phyloP scores from a whole-genome alignment of 768 basidiomycete species.

The Clitopilus passeckerianus region DNA sequence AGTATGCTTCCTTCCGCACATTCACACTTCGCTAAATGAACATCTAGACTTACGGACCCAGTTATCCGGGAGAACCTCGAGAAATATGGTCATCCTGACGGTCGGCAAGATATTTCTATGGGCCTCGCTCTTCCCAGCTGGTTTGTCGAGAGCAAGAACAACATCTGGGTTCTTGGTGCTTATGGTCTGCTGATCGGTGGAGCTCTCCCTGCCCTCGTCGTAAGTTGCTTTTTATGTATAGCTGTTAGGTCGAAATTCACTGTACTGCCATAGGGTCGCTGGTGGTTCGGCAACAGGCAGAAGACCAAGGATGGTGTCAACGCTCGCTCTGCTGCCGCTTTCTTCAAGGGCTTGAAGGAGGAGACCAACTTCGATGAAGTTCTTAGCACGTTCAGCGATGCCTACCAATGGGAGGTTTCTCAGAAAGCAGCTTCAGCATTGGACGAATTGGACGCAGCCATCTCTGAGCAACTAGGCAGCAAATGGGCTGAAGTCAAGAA shows the following conservation, averaged over 20 bases:
- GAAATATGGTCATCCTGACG: conserved; percentile 91
- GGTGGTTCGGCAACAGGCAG: conserved; percentile 94
- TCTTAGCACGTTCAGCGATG: conserved; percentile 62
- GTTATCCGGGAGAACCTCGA: conserved; percentile 87
- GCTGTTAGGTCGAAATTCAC: neutral
- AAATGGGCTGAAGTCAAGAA: conserved; percentile 51
- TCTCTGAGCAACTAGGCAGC: conserved; percentile 41
- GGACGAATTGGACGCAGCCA: conserved; percentile 43
- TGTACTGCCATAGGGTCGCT: conserved; percentile 53
- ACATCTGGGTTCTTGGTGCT: conserved; percentile 81
- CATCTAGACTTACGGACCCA: conserved; percentile 79
- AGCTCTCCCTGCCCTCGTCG: conserved; percentile 81
- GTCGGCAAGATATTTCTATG: conserved; percentile 90
- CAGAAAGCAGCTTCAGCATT: conserved; percentile 31
- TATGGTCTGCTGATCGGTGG: conserved; percentile 90
- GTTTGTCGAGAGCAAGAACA: conserved; percentile 91
- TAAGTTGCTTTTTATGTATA: conserved; percentile 20
- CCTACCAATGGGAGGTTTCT: conserved; percentile 55
- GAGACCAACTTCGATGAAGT: conserved; percentile 70
- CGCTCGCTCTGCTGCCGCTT: conserved; percentile 72
- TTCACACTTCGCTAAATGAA: neutral
- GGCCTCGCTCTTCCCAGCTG: conserved; percentile 93
- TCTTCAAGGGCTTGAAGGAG: conserved; percentile 87
- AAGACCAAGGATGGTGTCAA: conserved; percentile 92
- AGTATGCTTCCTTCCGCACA: conserved; percentile 15